Evolutionary conservation across 495 filamentous ascomycete genomes (phyloP).

Genomic region (Pyrenula massariospora): DNA sequence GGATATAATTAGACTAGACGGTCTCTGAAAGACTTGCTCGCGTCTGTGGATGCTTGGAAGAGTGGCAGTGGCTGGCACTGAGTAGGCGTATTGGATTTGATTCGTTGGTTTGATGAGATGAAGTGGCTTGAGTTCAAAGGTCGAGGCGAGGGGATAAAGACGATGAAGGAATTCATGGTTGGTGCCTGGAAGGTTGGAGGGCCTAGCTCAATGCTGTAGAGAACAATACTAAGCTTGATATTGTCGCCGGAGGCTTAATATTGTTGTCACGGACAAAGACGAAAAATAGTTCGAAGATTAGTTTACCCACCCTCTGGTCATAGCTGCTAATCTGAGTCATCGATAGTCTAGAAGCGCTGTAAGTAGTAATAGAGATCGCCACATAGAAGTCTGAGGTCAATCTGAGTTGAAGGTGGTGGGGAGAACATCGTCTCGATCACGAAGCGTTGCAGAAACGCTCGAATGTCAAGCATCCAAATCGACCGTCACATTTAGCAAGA

Average conservation of each 20-base stretch:
- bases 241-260: not conserved
- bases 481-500: too few relatives aligned
- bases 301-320: too few relatives aligned
- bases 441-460: too few relatives aligned
- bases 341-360: too few relatives aligned
- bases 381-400: too few relatives aligned
- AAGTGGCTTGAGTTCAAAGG: not conserved
- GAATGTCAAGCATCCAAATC: too few relatives aligned
- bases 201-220: not conserved
- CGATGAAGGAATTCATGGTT: not conserved
- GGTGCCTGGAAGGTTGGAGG: not conserved
- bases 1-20: not conserved
- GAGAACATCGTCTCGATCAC: too few relatives aligned
- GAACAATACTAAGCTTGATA: not conserved
- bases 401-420: too few relatives aligned
- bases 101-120: not conserved
- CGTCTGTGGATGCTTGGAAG: not conserved
- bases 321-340: too few relatives aligned
- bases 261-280: not conserved
- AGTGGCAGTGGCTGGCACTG: not conserved
- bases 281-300: too few relatives aligned
- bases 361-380: too few relatives aligned
- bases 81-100: not conserved
- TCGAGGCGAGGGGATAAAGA: not conserved
- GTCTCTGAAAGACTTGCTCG: not conserved